Percentiles rank a stretch among this genome's conserved stretches.
Conservation (phyloP, 768 basidiomycete species). For the Rhodocollybia butyracea region DNA sequence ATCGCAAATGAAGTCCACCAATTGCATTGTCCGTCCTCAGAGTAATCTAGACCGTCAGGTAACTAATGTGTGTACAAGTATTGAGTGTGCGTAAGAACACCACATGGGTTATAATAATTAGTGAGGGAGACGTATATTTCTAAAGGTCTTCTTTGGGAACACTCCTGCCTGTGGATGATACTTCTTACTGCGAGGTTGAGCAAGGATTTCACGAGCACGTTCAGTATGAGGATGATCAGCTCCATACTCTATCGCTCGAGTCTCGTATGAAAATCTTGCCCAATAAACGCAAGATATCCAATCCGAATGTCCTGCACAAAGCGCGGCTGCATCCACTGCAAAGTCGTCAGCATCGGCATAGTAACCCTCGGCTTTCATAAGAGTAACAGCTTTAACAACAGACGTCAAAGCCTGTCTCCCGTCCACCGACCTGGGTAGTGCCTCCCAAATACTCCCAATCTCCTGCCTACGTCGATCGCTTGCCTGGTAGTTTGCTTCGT, state of each 20-base stretch:
- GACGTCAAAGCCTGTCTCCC: background rate
- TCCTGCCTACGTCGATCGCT: slow-evolving; percentile 18
- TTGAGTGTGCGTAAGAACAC: too few species aligned
- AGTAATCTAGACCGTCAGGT: too few species aligned
- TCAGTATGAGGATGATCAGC: slow-evolving; percentile 14
- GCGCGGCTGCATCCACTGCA: slow-evolving; percentile 15
- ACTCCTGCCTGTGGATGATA: background rate
- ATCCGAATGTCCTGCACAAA: slow-evolving; percentile 19
- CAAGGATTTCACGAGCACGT: background rate
- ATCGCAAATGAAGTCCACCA: too few species aligned
- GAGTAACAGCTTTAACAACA: background rate
- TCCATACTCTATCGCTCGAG: slow-evolving; percentile 17
- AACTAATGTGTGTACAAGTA: too few species aligned
- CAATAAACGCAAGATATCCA: slow-evolving; percentile 22
- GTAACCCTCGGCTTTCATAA: slow-evolving; percentile 18
- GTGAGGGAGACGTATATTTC: background rate
- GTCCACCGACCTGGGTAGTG: background rate
- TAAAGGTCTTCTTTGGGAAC: background rate
- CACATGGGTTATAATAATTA: background rate
- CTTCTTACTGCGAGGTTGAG: background rate
- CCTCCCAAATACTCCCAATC: slow-evolving; percentile 12
- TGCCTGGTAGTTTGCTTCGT: background rate
- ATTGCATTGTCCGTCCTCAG: too few species aligned
- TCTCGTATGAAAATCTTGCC: slow-evolving; percentile 17
- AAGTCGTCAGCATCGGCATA: slow-evolving; percentile 18